A percentile compares a stretch with the other conserved stretches of the same genome.
phyloP scores from a whole-genome alignment of 2,329 filamentous ascomycete species.

The Magnaporthales sp. region DNA sequence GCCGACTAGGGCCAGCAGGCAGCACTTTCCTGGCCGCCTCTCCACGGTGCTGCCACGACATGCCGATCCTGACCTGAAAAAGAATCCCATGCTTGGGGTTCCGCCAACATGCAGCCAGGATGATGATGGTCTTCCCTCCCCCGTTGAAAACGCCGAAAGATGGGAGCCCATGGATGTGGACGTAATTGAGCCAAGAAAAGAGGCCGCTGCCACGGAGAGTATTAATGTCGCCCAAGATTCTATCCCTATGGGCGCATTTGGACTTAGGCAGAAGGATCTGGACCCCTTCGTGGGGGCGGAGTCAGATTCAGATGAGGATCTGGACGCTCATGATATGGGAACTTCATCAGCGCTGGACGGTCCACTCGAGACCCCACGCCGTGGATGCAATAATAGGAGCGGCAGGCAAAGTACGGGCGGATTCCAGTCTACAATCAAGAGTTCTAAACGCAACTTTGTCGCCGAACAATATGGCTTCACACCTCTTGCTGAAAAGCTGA shows the following conservation, averaged over 20 bases:
- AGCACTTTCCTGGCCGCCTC: constrained; percentile 25
- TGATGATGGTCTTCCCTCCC: constrained; percentile 7
- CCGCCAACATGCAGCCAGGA: neutral
- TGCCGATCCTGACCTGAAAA: constrained; percentile 16
- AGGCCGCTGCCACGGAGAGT: constrained; percentile 5
- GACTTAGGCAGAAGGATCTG: constrained; percentile 38
- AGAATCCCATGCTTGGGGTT: constrained; percentile 5
- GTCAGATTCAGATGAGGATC: constrained; percentile 48
- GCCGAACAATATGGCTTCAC: constrained; percentile 45
- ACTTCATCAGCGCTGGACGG: constrained; percentile 18
- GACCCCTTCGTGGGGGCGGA: constrained; percentile 39
- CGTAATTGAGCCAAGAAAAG: constrained; percentile 14
- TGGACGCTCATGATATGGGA: constrained; percentile 21
- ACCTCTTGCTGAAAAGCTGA: constrained; percentile 52
- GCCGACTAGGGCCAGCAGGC: constrained; percentile 8
- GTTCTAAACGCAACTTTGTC: constrained; percentile 11
- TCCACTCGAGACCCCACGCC: constrained; percentile 34
- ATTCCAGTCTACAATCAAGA: constrained; percentile 11
- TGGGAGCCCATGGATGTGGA: constrained; percentile 17
- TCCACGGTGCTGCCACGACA: constrained; percentile 28
- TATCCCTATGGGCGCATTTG: constrained; percentile 22
- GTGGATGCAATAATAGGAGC: constrained; percentile 15
- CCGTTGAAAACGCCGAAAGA: constrained; percentile 1
- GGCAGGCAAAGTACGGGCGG: constrained; percentile 14
- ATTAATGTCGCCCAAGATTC: neutral